Base-by-base conservation (phyloP, 305 asterid genomes). In the Nicotiana rustica region DNA sequence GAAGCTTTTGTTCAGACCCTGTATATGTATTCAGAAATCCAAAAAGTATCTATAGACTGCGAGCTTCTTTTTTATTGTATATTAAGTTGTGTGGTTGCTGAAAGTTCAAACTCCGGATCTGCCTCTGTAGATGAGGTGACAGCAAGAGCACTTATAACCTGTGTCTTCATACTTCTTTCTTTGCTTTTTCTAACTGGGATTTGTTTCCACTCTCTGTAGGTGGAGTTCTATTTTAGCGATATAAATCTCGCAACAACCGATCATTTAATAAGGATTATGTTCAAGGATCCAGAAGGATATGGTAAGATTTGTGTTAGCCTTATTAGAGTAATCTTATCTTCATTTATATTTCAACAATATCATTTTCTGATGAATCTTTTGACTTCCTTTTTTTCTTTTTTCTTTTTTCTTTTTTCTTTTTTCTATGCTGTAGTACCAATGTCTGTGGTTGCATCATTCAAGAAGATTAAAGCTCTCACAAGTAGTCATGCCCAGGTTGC, bases 221-320 rank as follows among this genome's bases (percentile, higher is more conserved):
- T 95, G 84, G 98, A 95, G 85, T 95, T 89, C 85, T 95, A 93
- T 89, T 95, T 95, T 89, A 93, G 98, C 85, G 98, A 95, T 83
- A 86, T 93, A 82, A 95, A 95, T 88, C 88, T 95, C 84, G 98
- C 98, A 19, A 93, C 97, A 56, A 95, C 98, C 69, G 97, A 92
- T 87, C 97, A 92, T 88, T 82, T 95, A 69, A 89, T 89, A 86
- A 88, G 89, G 88, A 82, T 88, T 70, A 95, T 95, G 97, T 65
- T 81, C 81, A 92, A 91, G 85, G 97, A 95, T 87, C 96, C 95
- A 81, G 95, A 93, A 86, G 98, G 97, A 88, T 92, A 87, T 88
- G 97, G 98, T 95, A 85, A 85, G 87, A 80, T 78, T 56, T 59
- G 67, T 52, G 18, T 18, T 15, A 56, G 18, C 60, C 17, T 79